Evolutionary conservation across 1,284 basidiomycete species (phyloP), one percentile per base, ranked within the genome.

Genomic region (Omphalotus olearius): DNA sequence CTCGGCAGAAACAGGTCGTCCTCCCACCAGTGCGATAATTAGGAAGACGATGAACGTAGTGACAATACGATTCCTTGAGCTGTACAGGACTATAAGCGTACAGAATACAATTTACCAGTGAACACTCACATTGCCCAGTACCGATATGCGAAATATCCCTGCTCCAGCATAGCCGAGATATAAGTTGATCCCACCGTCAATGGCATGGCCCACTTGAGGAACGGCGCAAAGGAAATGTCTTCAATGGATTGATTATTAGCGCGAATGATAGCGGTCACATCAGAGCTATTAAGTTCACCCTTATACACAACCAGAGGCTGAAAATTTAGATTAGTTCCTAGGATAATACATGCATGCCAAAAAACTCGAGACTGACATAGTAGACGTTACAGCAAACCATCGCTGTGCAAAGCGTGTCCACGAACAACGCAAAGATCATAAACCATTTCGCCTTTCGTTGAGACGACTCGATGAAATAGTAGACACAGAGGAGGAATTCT

Each of bases 71-170:
- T 48, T 41, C 25, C 36, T 39, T 7, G 47, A 39, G 16, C 47
- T 48, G 10, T 7, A 26, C 26, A 9, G n/a, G 23, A n/a, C 11
- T 17, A 16, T 20, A 25, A 2, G 18, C 5, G 11, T 1, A 9
- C 18, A 28, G 18, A n/a, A n/a, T n/a, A n/a, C n/a, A n/a, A n/a
- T n/a, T n/a, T n/a, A 10, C 6, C 16, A 5, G 18, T 18, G 14
- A 51, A 26, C 14, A 49, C 53, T 41, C 35, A 55, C 53, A 55
- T 51, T 13, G 38, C 18, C 53, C 53, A 55, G 33, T 47, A 55
- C 11, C 53, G 53, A 47, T 51, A 42, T 4, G 45, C n/a, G 23
- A 55, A 55, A 28, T 51, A 55, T 7, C 33, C 26, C 37, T 55
- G 53, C 17, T 55, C 53, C 6, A 51, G 11, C 18, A 30, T 35